Evolutionary conservation across 1,284 basidiomycete genomes (phyloP).

Genomic region (Sutorius eximius): DNA sequence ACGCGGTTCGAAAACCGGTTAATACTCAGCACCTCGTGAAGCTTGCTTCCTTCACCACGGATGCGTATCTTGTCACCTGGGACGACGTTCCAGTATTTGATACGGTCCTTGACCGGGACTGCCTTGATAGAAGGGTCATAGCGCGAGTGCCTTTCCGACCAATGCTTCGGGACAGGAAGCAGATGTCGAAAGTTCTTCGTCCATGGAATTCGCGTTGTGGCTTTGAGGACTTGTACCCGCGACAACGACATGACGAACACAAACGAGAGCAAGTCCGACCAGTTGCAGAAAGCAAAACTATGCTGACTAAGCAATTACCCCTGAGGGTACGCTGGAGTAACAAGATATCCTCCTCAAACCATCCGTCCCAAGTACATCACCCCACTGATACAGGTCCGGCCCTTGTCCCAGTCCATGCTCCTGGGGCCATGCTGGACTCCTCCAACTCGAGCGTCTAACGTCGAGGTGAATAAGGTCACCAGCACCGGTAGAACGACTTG

Average conservation of each 20-base stretch:
- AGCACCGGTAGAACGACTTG: not conserved
- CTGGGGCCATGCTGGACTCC: constrained; percentile 59
- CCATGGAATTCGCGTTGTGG: constrained; percentile 53
- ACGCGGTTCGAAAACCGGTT: constrained; percentile 73
- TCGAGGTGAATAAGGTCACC: not conserved
- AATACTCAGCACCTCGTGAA: constrained; percentile 70
- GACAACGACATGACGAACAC: constrained; percentile 36
- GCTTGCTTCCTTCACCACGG: constrained; percentile 58
- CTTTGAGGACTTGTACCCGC: constrained; percentile 43
- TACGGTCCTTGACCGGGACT: constrained; percentile 62
- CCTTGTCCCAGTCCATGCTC: constrained; percentile 39
- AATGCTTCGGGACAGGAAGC: constrained; percentile 50
- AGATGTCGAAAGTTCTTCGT: constrained; percentile 67
- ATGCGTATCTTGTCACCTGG: constrained; percentile 78
- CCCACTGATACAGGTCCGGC: constrained; percentile 22
- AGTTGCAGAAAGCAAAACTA: not conserved
- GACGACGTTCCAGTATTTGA: constrained; percentile 83
- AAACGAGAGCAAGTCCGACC: not conserved
- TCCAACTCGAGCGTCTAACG: constrained; percentile 70
- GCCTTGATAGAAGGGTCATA: constrained; percentile 45
- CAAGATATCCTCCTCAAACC: constrained; percentile 3
- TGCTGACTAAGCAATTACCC: constrained; percentile 24
- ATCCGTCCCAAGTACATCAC: constrained; percentile 11
- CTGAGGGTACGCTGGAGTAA: constrained; percentile 21
- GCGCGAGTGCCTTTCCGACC: constrained; percentile 35